These are phyloP conservation scores for Thielaviopsis euricoi DNA, from an alignment of 2,329 filamentous ascomycete genomes.

Conservation along the genomic window DNA sequence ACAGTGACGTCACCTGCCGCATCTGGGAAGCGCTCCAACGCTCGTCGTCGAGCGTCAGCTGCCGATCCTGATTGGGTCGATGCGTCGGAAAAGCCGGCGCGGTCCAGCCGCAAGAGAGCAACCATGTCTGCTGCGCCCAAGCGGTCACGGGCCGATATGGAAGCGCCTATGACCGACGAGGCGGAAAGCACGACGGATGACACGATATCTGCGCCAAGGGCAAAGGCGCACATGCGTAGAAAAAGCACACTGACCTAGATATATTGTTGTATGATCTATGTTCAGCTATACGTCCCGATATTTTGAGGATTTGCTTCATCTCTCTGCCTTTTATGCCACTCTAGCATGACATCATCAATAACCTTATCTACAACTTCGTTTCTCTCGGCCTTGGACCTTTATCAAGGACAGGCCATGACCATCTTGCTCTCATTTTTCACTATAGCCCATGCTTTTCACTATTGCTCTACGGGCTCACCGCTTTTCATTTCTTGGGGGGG, in stretches of 20 bases:
- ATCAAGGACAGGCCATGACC: neutral
- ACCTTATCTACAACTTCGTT: neutral
- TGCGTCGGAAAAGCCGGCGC: slow-evolving; percentile 3
- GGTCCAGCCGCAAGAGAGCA: slow-evolving; percentile 3
- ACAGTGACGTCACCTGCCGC: slow-evolving; percentile 27
- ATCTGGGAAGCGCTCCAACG: slow-evolving; percentile 15
- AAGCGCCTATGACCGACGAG: slow-evolving; percentile 11
- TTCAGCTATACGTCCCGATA: neutral
- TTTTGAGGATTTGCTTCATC: neutral
- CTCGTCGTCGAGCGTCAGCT: slow-evolving; percentile 3
- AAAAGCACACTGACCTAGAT: slow-evolving; percentile 11
- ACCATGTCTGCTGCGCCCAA: slow-evolving; percentile 10
- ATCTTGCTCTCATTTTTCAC: neutral
- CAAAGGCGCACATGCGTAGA: slow-evolving; percentile 6
- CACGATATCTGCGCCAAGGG: slow-evolving; percentile 1
- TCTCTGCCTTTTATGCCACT: neutral
- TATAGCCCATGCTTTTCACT: neutral
- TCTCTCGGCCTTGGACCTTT: neutral
- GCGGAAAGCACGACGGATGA: slow-evolving; percentile 13
- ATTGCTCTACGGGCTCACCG: neutral
- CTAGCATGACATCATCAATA: neutral
- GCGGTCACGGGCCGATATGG: slow-evolving; percentile 9
- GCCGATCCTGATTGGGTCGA: neutral
- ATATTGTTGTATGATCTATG: neutral
- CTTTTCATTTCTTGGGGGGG: neutral